Evolutionary conservation across 2,329 filamentous ascomycete genomes (phyloP), one percentile per base, ranked within the genome.

Genomic region (Talaromyces sp.): DNA sequence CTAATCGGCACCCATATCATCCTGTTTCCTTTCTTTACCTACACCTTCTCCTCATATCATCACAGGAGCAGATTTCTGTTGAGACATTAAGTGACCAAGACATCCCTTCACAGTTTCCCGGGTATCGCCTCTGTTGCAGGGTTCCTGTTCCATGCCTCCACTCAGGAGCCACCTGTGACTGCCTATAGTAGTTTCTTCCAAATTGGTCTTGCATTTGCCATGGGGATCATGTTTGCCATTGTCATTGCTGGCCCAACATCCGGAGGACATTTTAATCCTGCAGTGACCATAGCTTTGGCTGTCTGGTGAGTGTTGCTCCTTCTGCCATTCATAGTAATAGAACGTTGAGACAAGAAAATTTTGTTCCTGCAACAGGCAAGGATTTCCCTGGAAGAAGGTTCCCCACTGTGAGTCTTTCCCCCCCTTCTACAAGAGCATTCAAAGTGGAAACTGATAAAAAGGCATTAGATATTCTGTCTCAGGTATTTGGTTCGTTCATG

Each of bases 161-260:
- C 59, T 5, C 26, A 24, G 68, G 5, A 70, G 75, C 35, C 73
- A 76, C 17, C 59, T 69, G 64, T 69, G 13, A 61, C 66, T 1
- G 73, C 72, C 2, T 82, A 79, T 60, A 81, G 83, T n/a, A 80
- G 76, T 64, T 64, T 85, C 31, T 81, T 85, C 66, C 79, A 83
- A 63, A 81, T 85, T 58, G 83, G 83, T 19, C 81, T 77, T 69
- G 81, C 81, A 2, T 86, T 82, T 67, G 81, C 81, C 5, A 68
- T 85, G 17, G 83, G 84, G 4, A 84, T 86, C 66, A 80, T 82
- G 14, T 83, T 85, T 64, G 83, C 83, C 51, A 84, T 86, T 69
- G 84, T 85, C 58, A 81, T 78, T 38, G 84, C 81, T 64, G 83
- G 76, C 6, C 72, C 81, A 1, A 81, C 78, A 1, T 82, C 78